Percentiles rank a stretch among this genome's conserved stretches.
Evolutionary conservation across 768 basidiomycete genomes (phyloP).

Genomic region (Termitomyces sp.): DNA sequence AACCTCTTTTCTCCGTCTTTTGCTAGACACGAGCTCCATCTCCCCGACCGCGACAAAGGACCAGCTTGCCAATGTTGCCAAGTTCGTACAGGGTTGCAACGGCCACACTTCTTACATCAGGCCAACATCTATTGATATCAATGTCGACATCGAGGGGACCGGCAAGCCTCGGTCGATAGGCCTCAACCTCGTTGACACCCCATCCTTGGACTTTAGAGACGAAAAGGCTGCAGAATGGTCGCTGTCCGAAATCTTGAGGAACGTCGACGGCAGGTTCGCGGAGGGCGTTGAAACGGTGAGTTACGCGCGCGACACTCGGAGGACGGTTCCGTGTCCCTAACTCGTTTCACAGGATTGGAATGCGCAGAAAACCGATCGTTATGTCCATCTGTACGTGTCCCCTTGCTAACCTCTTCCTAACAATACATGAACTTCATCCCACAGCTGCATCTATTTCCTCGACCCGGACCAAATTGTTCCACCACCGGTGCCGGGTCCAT

Average conservation of each 20-base stretch:
- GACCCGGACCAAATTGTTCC: constrained; percentile 81
- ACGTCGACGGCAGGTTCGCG: constrained; percentile 68
- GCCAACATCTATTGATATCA: constrained; percentile 68
- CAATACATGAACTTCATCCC: constrained; percentile 17
- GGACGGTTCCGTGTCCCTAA: constrained; percentile 18
- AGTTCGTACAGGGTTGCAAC: constrained; percentile 74
- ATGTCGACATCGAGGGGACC: constrained; percentile 48
- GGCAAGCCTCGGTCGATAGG: constrained; percentile 45
- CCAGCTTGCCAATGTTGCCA: constrained; percentile 76
- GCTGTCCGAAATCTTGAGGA: constrained; percentile 62
- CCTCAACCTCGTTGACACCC: constrained; percentile 79
- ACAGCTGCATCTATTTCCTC: constrained; percentile 83
- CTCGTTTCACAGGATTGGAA: constrained; percentile 56
- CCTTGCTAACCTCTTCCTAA: constrained; percentile 13
- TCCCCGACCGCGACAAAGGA: constrained; percentile 60
- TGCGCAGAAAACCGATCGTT: constrained; percentile 66
- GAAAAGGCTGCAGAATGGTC: constrained; percentile 59
- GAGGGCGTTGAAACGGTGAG: constrained; percentile 79
- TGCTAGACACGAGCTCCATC: constrained; percentile 77
- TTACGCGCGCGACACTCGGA: constrained; percentile 21
- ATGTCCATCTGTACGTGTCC: constrained; percentile 75
- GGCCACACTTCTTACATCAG: constrained; percentile 73
- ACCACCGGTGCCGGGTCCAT: constrained; percentile 61
- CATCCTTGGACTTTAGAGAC: constrained; percentile 73
- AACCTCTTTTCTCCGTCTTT: constrained; percentile 81